These are phyloP conservation scores for Zopfochytrium polystomum DNA, from an alignment of 371 early-diverging fungal genomes.

Conservation along the genomic window DNA sequence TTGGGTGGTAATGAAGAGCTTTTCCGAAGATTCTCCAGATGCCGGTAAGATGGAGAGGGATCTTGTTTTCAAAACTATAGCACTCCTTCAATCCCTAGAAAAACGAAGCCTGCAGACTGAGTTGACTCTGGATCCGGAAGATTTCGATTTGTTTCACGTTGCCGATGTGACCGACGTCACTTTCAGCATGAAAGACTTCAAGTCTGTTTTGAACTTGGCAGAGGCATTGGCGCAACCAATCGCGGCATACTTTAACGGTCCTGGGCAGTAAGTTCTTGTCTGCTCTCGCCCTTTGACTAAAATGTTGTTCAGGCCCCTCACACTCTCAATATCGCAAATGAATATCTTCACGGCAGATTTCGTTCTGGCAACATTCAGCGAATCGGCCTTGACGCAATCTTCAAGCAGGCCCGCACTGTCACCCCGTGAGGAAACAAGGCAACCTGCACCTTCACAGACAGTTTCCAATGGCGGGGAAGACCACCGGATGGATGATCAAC, in stretches of 20 bases:
- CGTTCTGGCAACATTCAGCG: conserved; percentile 28
- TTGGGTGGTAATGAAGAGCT: conserved; percentile 51
- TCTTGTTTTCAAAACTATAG: too few species aligned
- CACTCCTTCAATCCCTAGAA: conserved; percentile 10
- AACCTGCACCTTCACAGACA: too few species aligned
- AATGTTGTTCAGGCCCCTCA: conserved; percentile 22
- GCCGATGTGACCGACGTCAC: conserved; percentile 24
- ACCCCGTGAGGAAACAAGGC: too few species aligned
- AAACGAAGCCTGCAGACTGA: conserved; percentile 40
- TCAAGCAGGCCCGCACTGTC: too few species aligned
- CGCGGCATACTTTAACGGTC: conserved; percentile 29
- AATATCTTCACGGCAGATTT: conserved; percentile 24
- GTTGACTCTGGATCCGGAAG: conserved; percentile 37
- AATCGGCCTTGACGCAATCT: too few species aligned
- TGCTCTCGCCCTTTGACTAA: not conserved
- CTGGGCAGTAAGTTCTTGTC: conserved; percentile 33
- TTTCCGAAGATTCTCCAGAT: conserved; percentile 41
- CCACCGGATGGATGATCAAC: too few species aligned
- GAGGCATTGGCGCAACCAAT: conserved; percentile 33
- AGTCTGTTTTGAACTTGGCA: conserved; percentile 39
- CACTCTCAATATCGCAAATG: conserved; percentile 15
- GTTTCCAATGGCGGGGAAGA: too few species aligned
- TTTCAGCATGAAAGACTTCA: conserved; percentile 42
- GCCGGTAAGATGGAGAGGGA: too few species aligned
- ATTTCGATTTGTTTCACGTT: conserved; percentile 42